Base-by-base conservation (phyloP, 1,139 yeast genomes). In the Wickerhamomyces sp. region DNA sequence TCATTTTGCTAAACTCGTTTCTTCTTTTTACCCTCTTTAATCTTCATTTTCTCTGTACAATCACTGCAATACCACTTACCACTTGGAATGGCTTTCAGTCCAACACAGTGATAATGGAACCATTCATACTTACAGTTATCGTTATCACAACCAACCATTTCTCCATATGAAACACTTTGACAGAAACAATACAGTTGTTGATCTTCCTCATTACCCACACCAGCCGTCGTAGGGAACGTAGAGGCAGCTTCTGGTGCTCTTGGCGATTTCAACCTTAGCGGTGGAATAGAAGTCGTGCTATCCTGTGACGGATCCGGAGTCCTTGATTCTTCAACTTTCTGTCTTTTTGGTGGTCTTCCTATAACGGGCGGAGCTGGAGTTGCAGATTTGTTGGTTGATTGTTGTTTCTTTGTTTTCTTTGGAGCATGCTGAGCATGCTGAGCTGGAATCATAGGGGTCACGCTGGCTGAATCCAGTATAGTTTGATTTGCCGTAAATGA, bases 21-120 rank as follows among this genome's bases (percentile, higher is more conserved):
- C 27, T 40, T 45, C 33, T 47, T 45, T 30, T 46, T 40, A 19
- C 35, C 40, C n/a, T 41, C 39, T 13, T 38, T 40, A 5, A 34
- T 22, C 35, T 42, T 44, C 44, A 45, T 34, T 22, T 37, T 40
- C 20, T 48, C 51, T 5, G 42, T 48, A 62, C 96, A 87, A 45
- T 85, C 95, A 44, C 84, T 84, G 59, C 96, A 87, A 51, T 72
- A 86, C 96, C 96, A 87, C 49, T 81, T 83, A 2, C 95, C 95
- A 59, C 80, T 79, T 14, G 96, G 96, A 7, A 89, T 87, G 44
- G 82, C 81, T 37, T 75, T 77, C 50, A 85, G 69, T 1, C 94
- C 95, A 39, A 85, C 94, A 68, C 95, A 85, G 31, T 66, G 76
- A 45, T 70, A 73, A 49, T 75, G 81, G 59, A 85, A 85, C 95